Percentiles rank a stretch among this genome's conserved stretches.
Conservation (phyloP, 352 stramenopile species). For the Saprolegnia diclina region DNA sequence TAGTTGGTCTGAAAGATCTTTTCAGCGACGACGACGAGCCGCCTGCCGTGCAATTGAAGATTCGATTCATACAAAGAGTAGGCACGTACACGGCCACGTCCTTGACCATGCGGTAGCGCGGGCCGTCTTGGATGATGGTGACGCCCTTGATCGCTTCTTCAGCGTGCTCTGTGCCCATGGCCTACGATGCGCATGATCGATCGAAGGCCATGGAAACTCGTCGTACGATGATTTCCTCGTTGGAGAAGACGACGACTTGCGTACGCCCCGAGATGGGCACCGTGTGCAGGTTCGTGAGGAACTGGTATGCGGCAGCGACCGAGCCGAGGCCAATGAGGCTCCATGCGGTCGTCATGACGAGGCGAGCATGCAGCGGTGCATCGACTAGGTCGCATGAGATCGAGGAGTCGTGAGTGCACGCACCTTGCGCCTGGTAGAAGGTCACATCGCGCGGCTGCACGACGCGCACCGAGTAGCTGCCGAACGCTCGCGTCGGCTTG, state of each 20-base stretch:
- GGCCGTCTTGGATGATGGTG: constrained; percentile 41
- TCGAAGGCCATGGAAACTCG: not conserved
- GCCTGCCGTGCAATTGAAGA: no score
- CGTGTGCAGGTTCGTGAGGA: constrained; percentile 59
- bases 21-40: constrained; percentile 51
- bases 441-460: constrained; percentile 5
- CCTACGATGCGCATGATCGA: constrained; percentile 28
- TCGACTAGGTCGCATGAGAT: not conserved
- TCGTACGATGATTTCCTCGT: constrained; percentile 58
- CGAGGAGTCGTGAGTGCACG: not conserved
- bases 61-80: no score
- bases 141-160: constrained; percentile 38
- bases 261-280: constrained; percentile 60
- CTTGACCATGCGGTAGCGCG: constrained; percentile 47
- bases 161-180: constrained; percentile 47
- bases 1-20: constrained; percentile 62
- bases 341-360: constrained; percentile 14
- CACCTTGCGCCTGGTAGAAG: constrained; percentile 23
- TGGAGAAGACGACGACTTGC: constrained; percentile 57
- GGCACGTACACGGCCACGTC: constrained; percentile 51
- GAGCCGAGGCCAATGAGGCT: constrained; percentile 6
- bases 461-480: constrained; percentile 23
- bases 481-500: not conserved
- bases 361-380: not conserved
- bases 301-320: constrained; percentile 48